Percentiles rank a stretch among this genome's conserved stretches.
phyloP scores from a whole-genome alignment of 2,329 filamentous ascomycete species.

The Metarhizium rileyi region DNA sequence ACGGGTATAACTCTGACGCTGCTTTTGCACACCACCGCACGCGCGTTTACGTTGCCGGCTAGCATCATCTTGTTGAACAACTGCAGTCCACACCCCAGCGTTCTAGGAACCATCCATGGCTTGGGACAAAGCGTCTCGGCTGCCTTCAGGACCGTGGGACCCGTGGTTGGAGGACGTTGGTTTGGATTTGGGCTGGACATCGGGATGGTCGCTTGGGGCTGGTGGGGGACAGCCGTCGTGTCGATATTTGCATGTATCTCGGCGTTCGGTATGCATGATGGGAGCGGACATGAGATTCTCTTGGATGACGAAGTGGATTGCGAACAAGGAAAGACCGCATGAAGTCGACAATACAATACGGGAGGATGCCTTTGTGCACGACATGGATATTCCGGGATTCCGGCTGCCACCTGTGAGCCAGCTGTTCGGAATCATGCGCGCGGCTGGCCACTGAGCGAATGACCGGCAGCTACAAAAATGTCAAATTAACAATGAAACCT shows the following conservation, averaged over 20 bases:
- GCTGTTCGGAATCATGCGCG: background rate
- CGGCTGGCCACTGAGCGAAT: background rate
- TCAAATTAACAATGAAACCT: no score
- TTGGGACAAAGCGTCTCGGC: conserved; percentile 41
- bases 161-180: conserved; percentile 39
- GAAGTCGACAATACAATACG: no score
- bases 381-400: background rate
- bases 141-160: conserved; percentile 39
- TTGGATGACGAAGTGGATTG: conserved; percentile 36
- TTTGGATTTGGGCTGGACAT: conserved; percentile 35
- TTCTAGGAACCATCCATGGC: conserved; percentile 48
- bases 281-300: conserved; percentile 50
- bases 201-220: conserved; percentile 36
- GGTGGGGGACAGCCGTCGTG: conserved; percentile 39
- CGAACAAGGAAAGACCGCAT: background rate
- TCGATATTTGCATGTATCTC: conserved; percentile 47
- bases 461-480: no score
- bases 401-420: background rate
- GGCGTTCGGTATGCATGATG: conserved; percentile 54
- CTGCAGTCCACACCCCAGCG: conserved; percentile 47
- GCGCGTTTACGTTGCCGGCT: conserved; percentile 57
- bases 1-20: conserved; percentile 51
- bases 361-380: background rate
- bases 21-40: conserved; percentile 58
- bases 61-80: conserved; percentile 53